Evolutionary conservation across 2,329 filamentous ascomycete species (phyloP).

Genomic region (Pleoardoris graminearum): DNA sequence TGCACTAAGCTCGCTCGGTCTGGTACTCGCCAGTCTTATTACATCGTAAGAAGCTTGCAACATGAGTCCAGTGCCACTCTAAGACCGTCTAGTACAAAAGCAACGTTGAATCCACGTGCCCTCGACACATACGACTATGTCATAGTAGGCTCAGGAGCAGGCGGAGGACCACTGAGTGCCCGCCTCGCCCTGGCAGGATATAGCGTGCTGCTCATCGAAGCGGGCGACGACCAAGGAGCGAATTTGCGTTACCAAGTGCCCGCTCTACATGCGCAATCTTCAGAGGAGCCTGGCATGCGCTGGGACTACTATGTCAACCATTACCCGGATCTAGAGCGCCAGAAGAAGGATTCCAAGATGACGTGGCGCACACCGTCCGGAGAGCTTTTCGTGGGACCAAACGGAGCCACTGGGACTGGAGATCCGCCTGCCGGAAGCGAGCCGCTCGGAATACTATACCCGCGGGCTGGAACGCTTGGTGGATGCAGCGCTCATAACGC

Average conservation of each 20-base stretch:
- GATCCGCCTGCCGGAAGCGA: constrained; percentile 54
- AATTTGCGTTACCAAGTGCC: constrained; percentile 55
- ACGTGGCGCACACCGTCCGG: constrained; percentile 41
- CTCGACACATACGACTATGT: constrained; percentile 59
- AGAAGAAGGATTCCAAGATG: constrained; percentile 54
- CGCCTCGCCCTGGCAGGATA: constrained; percentile 60
- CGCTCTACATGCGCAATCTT: constrained; percentile 53
- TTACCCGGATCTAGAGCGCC: constrained; percentile 56
- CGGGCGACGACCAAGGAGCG: constrained; percentile 59
- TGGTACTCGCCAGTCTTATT: background rate
- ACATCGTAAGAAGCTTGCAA: background rate
- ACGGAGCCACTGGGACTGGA: constrained; percentile 18
- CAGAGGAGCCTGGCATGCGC: constrained; percentile 57
- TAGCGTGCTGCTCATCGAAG: constrained; percentile 61
- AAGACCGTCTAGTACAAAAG: background rate
- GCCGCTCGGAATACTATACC: constrained; percentile 59
- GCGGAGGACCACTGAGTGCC: constrained; percentile 62
- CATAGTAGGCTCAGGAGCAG: constrained; percentile 63
- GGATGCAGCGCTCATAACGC: constrained; percentile 64
- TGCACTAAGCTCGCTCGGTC: background rate
- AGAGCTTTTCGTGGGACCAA: constrained; percentile 55
- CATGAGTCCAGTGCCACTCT: background rate
- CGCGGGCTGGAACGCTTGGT: constrained; percentile 59
- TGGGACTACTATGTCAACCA: constrained; percentile 67
- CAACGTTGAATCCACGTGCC: background rate